Evolutionary conservation across 805 yeast species (phyloP).

Genomic region (Lachancea waltii): DNA sequence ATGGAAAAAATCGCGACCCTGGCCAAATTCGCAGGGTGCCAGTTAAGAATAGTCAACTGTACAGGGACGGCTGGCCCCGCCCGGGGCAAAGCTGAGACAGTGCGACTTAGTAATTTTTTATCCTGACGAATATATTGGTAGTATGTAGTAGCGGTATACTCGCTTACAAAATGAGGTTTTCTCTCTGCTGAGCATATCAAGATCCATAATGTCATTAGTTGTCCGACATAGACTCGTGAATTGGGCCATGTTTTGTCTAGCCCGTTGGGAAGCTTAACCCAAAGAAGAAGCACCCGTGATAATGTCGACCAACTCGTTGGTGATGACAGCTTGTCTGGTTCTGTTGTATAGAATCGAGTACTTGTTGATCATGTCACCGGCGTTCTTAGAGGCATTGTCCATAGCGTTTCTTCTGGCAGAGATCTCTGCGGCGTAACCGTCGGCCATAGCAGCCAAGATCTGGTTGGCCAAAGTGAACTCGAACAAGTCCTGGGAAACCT

Average conservation of each 20-base stretch:
- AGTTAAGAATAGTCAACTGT: too few relatives aligned
- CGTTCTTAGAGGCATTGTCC: conserved; percentile 99
- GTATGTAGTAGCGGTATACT: conserved; percentile 4
- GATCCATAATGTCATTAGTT: conserved; percentile 9
- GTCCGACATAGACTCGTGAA: not conserved
- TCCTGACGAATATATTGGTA: conserved; percentile 4
- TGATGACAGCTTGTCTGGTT: conserved; percentile 98
- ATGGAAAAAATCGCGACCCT: too few relatives aligned
- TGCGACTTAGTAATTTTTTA: too few relatives aligned
- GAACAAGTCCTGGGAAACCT: conserved; percentile 63
- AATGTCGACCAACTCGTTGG: conserved; percentile 98
- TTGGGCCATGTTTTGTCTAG: not conserved
- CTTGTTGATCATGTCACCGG: conserved; percentile 96
- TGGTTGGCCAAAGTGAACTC: conserved; percentile 90
- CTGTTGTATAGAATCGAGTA: conserved; percentile 98
- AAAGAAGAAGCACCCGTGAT: conserved; percentile 99
- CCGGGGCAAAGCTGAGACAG: too few relatives aligned
- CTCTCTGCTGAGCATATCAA: not conserved
- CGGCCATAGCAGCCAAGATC: conserved; percentile 86
- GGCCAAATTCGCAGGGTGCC: too few relatives aligned
- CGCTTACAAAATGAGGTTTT: not conserved
- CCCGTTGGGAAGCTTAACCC: conserved; percentile 45
- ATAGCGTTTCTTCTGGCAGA: conserved; percentile 99
- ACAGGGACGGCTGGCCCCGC: too few relatives aligned
- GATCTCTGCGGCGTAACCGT: conserved; percentile 96